These are phyloP conservation scores for Beta vulgaris DNA, from an alignment of 148 eudicot species.

Conservation along the genomic window DNA sequence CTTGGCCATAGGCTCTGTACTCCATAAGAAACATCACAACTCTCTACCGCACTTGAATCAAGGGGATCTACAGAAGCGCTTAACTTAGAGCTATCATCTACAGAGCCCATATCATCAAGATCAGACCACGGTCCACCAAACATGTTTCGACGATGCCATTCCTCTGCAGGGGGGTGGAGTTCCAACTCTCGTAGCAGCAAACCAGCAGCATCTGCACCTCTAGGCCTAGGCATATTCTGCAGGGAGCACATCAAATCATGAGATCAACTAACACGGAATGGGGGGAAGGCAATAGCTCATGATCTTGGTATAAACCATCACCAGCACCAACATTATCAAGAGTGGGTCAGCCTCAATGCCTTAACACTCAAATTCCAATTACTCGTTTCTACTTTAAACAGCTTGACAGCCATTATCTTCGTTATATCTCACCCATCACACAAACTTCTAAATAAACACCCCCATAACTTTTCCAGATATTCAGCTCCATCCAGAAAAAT, in stretches of 20 bases:
- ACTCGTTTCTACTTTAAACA: not conserved
- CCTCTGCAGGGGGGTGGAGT: constrained; percentile 99
- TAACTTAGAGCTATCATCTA: constrained; percentile 49
- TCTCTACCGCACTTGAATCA: constrained; percentile 50
- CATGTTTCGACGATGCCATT: constrained; percentile 96
- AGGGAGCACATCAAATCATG: constrained; percentile 8
- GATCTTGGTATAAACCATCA: not conserved
- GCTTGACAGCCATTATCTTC: not conserved
- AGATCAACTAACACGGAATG: not conserved
- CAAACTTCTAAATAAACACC: too few species aligned
- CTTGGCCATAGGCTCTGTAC: constrained; percentile 91
- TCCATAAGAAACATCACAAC: constrained; percentile 55
- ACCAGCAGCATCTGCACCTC: constrained; percentile 99
- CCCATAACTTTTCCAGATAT: too few species aligned
- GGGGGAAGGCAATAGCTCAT: not conserved
- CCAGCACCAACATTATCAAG: not conserved
- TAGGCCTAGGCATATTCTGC: constrained; percentile 98
- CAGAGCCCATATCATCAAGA: constrained; percentile 56
- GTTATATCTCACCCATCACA: not conserved
- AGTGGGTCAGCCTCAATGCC: not conserved
- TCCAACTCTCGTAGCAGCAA: constrained; percentile 88
- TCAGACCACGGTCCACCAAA: constrained; percentile 98
- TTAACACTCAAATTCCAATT: not conserved
- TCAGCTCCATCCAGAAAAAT: too few species aligned
- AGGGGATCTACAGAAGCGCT: constrained; percentile 45